phyloP scores from a whole-genome alignment of 495 filamentous ascomycete species.

The Xanthoparmelia taractica region DNA sequence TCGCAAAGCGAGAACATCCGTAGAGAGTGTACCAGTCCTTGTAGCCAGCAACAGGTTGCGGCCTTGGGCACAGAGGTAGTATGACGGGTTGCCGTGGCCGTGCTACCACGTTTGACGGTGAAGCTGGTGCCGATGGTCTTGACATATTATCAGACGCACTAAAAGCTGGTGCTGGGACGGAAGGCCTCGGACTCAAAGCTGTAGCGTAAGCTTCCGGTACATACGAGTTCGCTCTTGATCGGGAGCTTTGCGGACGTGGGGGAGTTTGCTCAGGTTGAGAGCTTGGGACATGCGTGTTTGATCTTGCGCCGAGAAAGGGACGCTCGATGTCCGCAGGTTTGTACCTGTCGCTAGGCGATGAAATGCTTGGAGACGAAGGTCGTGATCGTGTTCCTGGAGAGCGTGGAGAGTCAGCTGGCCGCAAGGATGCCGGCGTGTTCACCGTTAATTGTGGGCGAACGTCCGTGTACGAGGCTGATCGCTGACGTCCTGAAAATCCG shows the following conservation, averaged over 20 bases:
- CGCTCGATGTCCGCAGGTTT: conserved; percentile 9
- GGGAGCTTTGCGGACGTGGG: background rate
- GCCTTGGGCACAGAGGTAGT: conserved; percentile 50
- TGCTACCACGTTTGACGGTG: conserved; percentile 10
- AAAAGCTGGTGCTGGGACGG: conserved; percentile 3
- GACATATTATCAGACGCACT: conserved; percentile 1
- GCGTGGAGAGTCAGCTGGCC: conserved; percentile 4
- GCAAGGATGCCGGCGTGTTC: conserved; percentile 8
- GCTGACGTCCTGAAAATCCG: conserved; percentile 13
- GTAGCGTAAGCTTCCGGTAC: conserved; percentile 8
- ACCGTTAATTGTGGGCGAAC: conserved; percentile 18
- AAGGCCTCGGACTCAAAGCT: conserved; percentile 2
- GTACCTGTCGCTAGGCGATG: conserved; percentile 13
- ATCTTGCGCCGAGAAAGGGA: background rate
- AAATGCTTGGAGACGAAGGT: conserved; percentile 14
- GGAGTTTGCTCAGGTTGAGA: background rate
- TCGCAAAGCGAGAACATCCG: conserved; percentile 47
- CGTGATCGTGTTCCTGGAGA: conserved; percentile 5
- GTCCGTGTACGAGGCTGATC: conserved; percentile 18
- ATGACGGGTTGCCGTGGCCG: conserved; percentile 13
- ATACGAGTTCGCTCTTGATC: conserved; percentile 6
- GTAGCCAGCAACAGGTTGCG: conserved; percentile 39
- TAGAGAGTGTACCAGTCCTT: conserved; percentile 62
- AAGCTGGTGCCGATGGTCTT: conserved; percentile 5
- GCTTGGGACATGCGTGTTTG: background rate